Base-by-base conservation (phyloP, 345 rosid species). In the Bruguiera gymnorhiza region DNA sequence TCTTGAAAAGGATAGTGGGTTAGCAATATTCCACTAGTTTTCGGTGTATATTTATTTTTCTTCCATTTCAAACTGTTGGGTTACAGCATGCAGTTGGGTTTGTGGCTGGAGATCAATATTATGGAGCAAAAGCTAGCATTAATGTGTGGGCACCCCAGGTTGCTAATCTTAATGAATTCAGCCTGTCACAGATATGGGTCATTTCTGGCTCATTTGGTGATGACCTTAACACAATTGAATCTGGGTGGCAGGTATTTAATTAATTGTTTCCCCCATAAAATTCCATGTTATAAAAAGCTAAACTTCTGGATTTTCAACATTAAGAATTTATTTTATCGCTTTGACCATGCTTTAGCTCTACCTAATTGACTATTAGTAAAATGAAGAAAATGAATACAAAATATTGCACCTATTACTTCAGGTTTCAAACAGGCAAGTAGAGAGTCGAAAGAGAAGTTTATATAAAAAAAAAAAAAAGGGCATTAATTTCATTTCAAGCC, bases 191-290 rank as follows among this genome's bases (percentile, higher is more conserved):
- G 36, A 64, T 95, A 80, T 95, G 99, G 99, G 88, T 95, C 73
- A 90, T 95, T 58, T 91, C 99, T 23, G 99, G 99, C 53, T 90
- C 98, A 0, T 95, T 95, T 51, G 90, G 90, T 0, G 77, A 89
- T 53, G 99, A 95, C 78, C 98, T 95, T 54, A 95, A 95, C 78
- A 95, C 99, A 70, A 95, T 95, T 58, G 99, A 95, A 85, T 96
- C 99, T 69, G 99, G 99, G 50, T 95, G 99, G 99, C 99, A 95
- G 87, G 99, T 86, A 82, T 24, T 37, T 65, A 11, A 55, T 30
- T 64, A 18, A 32, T 18, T 43, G 21, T 13, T 21, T 62, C 21
- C 19, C n/a, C 21, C 43, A 39, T 6, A 62, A 27, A 46, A 54
- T 36, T 58, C 15, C 32, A 6, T n/a, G 23, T 2, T 21, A 13